Conservation (phyloP, 352 stramenopile species). For the Phytophthora ramorum region DNA sequence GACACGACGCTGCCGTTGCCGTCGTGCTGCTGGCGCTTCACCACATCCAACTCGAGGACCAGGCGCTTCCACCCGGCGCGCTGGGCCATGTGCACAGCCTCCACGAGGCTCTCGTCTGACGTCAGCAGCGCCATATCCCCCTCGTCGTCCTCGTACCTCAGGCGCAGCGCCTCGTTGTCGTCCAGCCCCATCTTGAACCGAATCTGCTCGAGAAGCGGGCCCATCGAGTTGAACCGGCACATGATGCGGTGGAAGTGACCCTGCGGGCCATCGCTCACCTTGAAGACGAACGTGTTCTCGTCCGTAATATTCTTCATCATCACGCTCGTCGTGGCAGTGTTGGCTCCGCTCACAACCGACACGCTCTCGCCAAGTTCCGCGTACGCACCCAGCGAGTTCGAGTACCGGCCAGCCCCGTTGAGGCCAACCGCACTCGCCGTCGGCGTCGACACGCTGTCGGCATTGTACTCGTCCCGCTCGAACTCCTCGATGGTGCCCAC, state of each 20-base stretch:
- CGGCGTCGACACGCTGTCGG: conserved; percentile 33
- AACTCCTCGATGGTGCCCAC: conserved; percentile 92
- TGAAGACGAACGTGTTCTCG: conserved; percentile 86
- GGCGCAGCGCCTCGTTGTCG: conserved; percentile 61
- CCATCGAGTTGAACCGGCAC: conserved; percentile 78
- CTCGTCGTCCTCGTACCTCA: conserved; percentile 92
- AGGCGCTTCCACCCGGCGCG: conserved; percentile 87
- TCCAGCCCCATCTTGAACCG: conserved; percentile 81
- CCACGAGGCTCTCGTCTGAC: conserved; percentile 85
- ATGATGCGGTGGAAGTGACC: conserved; percentile 90
- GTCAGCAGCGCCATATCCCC: conserved; percentile 86
- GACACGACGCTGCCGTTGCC: conserved; percentile 46
- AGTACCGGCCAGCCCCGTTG: conserved; percentile 49
- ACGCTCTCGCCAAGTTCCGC: conserved; percentile 87
- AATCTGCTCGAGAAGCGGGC: conserved; percentile 77
- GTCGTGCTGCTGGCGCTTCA: conserved; percentile 51
- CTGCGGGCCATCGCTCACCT: conserved; percentile 82
- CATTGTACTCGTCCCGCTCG: conserved; percentile 82
- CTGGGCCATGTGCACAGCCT: conserved; percentile 89
- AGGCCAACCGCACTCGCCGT: conserved; percentile 46
- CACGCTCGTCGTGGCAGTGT: conserved; percentile 78
- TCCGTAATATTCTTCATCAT: conserved; percentile 73
- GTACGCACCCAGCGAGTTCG: conserved; percentile 69
- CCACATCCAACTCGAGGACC: conserved; percentile 81
- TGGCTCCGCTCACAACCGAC: conserved; percentile 84